Evolutionary conservation across 495 filamentous ascomycete genomes (phyloP).

Genomic region (Immersiella caudata): DNA sequence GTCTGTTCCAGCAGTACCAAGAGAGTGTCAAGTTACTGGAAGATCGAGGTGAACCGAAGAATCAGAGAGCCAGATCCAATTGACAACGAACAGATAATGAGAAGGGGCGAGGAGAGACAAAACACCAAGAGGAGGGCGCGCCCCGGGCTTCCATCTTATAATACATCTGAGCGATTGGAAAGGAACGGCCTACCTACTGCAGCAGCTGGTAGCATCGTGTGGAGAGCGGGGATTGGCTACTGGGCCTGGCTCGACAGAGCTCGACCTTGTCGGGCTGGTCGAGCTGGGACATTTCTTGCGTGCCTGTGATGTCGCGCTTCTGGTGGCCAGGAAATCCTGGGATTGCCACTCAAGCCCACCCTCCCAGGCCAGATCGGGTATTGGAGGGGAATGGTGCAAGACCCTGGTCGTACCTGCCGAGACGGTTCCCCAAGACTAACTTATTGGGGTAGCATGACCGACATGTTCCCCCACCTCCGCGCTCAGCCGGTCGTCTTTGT

Average conservation of each 20-base stretch:
- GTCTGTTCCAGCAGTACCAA: slow-evolving; percentile 26
- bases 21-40: background rate
- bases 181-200: background rate
- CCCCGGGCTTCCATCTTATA: slow-evolving; percentile 1
- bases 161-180: background rate
- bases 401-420: slow-evolving; percentile 8
- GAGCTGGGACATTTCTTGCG: background rate
- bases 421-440: background rate
- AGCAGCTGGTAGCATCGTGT: background rate
- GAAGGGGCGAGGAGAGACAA: background rate
- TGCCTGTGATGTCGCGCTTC: background rate
- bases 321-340: slow-evolving; percentile 7
- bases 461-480: slow-evolving; percentile 12
- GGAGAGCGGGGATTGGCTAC: slow-evolving; percentile 1
- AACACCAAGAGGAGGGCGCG: background rate
- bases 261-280: background rate
- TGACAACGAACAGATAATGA: background rate
- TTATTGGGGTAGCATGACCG: slow-evolving; percentile 18
- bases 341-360: slow-evolving; percentile 7
- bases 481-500: background rate
- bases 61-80: background rate
- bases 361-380: background rate
- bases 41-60: slow-evolving; percentile 1
- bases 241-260: background rate
- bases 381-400: slow-evolving; percentile 7